phyloP scores from a whole-genome alignment of 2,329 filamentous ascomycete species.

The Pyricularia pennisetigena region DNA sequence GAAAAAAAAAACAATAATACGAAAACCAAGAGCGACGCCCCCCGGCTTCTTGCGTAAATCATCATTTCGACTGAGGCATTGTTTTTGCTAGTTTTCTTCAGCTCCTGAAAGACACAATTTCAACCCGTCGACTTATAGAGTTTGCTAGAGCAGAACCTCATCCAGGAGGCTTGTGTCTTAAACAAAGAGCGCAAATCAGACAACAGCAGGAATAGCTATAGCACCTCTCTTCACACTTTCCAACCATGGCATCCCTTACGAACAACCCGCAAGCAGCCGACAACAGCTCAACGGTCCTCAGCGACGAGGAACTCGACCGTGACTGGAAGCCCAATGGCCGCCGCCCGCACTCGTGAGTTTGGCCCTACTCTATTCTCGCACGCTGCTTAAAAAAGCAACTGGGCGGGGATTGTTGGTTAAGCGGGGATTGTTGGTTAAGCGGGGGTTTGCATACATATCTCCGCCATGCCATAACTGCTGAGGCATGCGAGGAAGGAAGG shows the following conservation, averaged over 20 bases:
- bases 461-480: neutral
- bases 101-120: neutral
- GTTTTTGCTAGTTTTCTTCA: neutral
- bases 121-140: neutral
- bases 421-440: neutral
- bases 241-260: neutral
- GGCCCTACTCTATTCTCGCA: neutral
- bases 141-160: neutral
- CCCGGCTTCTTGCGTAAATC: neutral
- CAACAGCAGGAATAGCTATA: neutral
- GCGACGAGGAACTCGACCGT: constrained; percentile 62
- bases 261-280: neutral
- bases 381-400: neutral
- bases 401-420: neutral
- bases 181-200: neutral
- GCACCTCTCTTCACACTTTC: neutral
- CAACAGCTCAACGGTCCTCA: constrained; percentile 21
- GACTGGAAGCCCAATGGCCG: constrained; percentile 72
- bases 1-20: neutral
- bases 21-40: neutral
- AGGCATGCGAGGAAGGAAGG: neutral
- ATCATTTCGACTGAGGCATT: neutral
- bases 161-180: neutral
- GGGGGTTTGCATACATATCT: neutral
- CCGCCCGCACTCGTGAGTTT: constrained; percentile 74